Conservation (phyloP, 192 early-diverging fungal genomes). For the Kappamyces sp. region DNA sequence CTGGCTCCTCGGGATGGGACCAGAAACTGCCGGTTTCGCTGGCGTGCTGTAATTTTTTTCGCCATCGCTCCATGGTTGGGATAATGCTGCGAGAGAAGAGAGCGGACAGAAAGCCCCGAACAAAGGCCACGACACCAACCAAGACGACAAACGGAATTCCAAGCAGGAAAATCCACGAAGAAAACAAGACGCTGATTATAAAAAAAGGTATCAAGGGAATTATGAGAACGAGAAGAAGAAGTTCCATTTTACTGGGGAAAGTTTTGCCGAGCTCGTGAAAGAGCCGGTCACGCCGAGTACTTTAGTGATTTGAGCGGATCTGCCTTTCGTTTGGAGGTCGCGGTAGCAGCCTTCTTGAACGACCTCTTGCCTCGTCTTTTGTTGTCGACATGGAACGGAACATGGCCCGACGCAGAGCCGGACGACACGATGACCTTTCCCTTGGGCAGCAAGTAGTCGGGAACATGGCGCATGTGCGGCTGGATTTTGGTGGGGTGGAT, state of each 20-base stretch:
- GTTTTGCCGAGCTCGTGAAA: slow-evolving; percentile 5
- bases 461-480: slow-evolving; percentile 88
- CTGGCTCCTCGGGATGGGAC: no score
- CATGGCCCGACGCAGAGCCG: background rate
- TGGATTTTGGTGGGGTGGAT: slow-evolving; percentile 77
- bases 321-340: background rate
- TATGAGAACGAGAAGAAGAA: slow-evolving; percentile 13
- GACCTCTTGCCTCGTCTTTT: slow-evolving; percentile 10
- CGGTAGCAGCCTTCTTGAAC: background rate
- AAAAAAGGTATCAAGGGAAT: slow-evolving; percentile 16
- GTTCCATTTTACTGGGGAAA: slow-evolving; percentile 8
- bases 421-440: slow-evolving; percentile 8
- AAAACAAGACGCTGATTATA: slow-evolving; percentile 10
- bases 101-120: slow-evolving; percentile 10
- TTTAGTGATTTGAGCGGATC: slow-evolving; percentile 17
- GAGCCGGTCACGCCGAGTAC: slow-evolving; percentile 8
- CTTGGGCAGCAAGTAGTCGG: slow-evolving; percentile 87
- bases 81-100: slow-evolving; percentile 7
- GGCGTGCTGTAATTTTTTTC: background rate
- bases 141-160: slow-evolving; percentile 15
- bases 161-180: slow-evolving; percentile 8
- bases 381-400: slow-evolving; percentile 15
- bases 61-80: slow-evolving; percentile 2
- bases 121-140: slow-evolving; percentile 5
- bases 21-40: background rate